Conservation (phyloP, 345 rosid species). For the Rhodamnia argentea region DNA sequence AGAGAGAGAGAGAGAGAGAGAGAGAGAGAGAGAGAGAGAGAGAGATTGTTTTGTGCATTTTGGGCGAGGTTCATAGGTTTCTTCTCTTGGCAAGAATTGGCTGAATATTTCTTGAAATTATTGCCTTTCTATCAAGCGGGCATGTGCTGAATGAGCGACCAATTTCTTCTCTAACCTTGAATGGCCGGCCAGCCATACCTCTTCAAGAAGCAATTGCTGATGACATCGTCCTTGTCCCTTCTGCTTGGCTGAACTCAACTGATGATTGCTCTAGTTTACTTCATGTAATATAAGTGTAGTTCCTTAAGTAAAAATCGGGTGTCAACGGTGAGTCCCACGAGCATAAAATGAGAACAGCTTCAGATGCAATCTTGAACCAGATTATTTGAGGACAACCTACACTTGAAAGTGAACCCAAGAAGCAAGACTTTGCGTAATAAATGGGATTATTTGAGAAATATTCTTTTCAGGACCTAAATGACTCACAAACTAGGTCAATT, state of each 20-base stretch:
- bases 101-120: neutral
- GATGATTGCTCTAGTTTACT: neutral
- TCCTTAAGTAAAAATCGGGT: neutral
- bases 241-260: neutral
- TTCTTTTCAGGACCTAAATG: neutral
- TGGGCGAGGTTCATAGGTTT: too few species aligned
- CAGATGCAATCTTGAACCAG: neutral
- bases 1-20: too few species aligned
- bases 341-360: neutral
- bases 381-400: neutral
- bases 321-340: neutral
- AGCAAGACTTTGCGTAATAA: neutral
- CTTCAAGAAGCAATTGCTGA: neutral
- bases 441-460: neutral
- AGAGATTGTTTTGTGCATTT: too few species aligned
- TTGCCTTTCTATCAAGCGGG: neutral
- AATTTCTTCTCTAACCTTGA: neutral
- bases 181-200: neutral
- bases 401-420: neutral
- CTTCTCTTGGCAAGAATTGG: neutral
- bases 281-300: neutral
- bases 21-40: too few species aligned
- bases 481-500: neutral
- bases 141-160: neutral
- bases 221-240: neutral